Evolutionary conservation across 139 green algal genomes (phyloP).

Genomic region (Chlorella sp.): DNA sequence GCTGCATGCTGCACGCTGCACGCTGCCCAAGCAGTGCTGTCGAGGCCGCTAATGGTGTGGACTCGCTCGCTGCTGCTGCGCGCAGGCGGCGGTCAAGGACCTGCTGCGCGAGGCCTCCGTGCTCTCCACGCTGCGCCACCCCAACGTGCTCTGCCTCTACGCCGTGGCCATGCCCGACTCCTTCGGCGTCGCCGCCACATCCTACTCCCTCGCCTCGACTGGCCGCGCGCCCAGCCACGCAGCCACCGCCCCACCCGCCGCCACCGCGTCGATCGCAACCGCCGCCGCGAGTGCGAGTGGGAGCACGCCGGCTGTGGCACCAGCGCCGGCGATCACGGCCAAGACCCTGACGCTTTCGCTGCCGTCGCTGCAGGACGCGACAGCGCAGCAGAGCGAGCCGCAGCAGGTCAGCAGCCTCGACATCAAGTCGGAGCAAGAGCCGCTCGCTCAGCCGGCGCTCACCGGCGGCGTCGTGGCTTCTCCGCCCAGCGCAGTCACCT

Average conservation of each 20-base stretch:
- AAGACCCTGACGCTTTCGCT: too few relatives aligned
- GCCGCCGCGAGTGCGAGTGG: not conserved
- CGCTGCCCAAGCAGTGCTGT: too few relatives aligned
- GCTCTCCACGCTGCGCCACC: slow-evolving; percentile 5
- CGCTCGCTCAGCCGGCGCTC: too few relatives aligned
- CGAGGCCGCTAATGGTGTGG: too few relatives aligned
- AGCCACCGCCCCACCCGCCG: not conserved
- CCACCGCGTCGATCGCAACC: not conserved
- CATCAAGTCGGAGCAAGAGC: too few relatives aligned
- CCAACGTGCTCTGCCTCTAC: slow-evolving; percentile 13
- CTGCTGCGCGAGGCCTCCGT: slow-evolving; percentile 9
- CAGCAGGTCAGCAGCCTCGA: too few relatives aligned
- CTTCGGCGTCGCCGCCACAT: not conserved
- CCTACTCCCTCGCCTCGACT: too few relatives aligned
- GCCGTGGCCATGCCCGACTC: slow-evolving; percentile 8
- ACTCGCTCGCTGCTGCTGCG: not conserved
- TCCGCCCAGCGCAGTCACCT: too few relatives aligned
- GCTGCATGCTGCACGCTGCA: too few relatives aligned
- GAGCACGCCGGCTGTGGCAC: not conserved
- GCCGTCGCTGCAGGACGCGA: too few relatives aligned
- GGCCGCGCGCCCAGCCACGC: not conserved
- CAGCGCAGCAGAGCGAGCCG: too few relatives aligned
- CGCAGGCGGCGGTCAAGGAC: slow-evolving; percentile 7
- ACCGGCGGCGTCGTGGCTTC: too few relatives aligned
- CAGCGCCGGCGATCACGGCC: not conserved